Base-by-base conservation (phyloP, 2,329 filamentous ascomycete species). In the Trichophyton verrucosum region DNA sequence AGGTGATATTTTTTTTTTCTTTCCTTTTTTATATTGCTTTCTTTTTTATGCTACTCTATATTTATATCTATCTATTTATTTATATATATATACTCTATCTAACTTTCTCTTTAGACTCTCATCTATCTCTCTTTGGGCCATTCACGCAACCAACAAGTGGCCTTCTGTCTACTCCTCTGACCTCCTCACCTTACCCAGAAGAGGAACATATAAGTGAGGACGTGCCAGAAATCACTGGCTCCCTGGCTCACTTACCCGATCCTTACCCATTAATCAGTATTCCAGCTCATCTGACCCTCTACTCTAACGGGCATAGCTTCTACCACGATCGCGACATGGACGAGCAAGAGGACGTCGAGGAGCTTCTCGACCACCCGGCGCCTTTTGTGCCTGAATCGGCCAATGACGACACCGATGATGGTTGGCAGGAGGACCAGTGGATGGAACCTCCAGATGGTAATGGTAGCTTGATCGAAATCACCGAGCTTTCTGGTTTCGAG, bases 401-500 rank as follows among this genome's bases (percentile, higher is more conserved):
- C 33, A 27, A 11, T n/a, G 40, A 57, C 36, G 51, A 61, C 13
- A 42, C 38, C 27, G 38, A 57, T 42, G 60, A 61, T 46, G 57
- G 44, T 3, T 60, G 46, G 17, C 6, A 33, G 15, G 38, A 22
- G 36, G 57, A 22, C 46, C 22, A 55, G 22, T n/a, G 49, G 27
- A 24, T 20, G 7, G 57, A 58, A 44, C 36, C 36, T 8, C 42
- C 22, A 8, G 53, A 58, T 27, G 22, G 20, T 9, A 46, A 53
- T 27, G 57, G 58, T 40, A 64, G 46, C 24, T 59, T 65, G 30
- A 62, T 65, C 59, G 53, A 58, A 47, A 30, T 40, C 47, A 36
- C 47, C 33, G 59, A 62, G 17, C 55, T 64, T 36, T 36, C 42
- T 53, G 22, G 42, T 5, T 65, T 65, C 49, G 30, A 24, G 20